Evolutionary conservation across 768 basidiomycete genomes (phyloP), one percentile per base, ranked within the genome.

Genomic region (Roridomyces roridus): DNA sequence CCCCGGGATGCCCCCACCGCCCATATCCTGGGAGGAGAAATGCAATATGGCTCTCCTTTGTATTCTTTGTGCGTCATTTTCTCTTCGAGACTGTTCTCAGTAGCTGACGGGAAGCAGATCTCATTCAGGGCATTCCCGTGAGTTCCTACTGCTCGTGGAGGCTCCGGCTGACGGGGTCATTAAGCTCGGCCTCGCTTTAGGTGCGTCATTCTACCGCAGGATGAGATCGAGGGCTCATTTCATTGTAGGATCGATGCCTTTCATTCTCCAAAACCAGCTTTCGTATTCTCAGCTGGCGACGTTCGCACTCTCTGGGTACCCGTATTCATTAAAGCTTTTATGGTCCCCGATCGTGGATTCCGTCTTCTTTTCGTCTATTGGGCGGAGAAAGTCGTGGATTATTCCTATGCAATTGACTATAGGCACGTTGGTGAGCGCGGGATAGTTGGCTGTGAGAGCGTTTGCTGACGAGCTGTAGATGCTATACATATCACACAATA

Each of bases 271-370:
- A 73, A 88, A 96, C 65, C 91, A 96, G 73, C 75, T 99, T 50
- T 96, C 96, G 25, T 99, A 99, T 77, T 96, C 94, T 26, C 94
- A 98, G 74, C 84, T 99, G 45, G 96, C 91, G 55, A 85, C 95
- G 11, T 98, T 99, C 74, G 91, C 94, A 31, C 81, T 99, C 21
- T 89, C 92, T 41, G 90, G 88, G 66, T 96, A 96, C 74, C 94
- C 94, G 6, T 99, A 98, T 76, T 97, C 94, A 15, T 84, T 99
- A 65, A 99, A 99, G 76, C 74, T 99, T 54, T 72, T 98, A 60
- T 98, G 96, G 96, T 96, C 94, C 4, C 97, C 97, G 43, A 89
- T 99, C 61, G 93, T 99, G 50, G 97, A 99, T 70, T 92, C 96
- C 2, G 78, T 90, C 62, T 99, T 90, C 72, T 78, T 89, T 66